Base-by-base conservation (phyloP, 2,329 filamentous ascomycete genomes). In the Sodiomyces alkalinus region DNA sequence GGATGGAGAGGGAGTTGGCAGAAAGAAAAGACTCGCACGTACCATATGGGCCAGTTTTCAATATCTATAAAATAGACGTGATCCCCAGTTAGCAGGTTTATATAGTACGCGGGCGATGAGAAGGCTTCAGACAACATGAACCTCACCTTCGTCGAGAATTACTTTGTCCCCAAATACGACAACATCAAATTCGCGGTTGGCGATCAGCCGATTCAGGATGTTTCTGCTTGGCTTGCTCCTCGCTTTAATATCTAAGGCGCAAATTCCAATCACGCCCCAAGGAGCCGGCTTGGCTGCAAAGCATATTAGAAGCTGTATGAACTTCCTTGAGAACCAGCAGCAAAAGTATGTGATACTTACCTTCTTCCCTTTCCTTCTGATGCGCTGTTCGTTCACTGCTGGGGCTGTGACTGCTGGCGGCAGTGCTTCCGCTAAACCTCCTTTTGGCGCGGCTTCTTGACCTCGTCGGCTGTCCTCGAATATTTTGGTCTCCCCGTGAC, bases 131-230 rank as follows among this genome's bases (percentile, higher is more conserved):
- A n/a, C n/a, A n/a, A n/a, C n/a, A 13, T 19, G 21, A 17, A 4
- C 47, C 62, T 41, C 41, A 71, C 69, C 68, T 68, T 98, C 90
- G 46, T 98, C 90, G 19, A 98, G 64, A 41, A 98, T 98, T 23
- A 94, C 87, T 56, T 98, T 98, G 59, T 98, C 90, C 26, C 90
- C 92, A 58, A 98, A 98, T 9, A 98, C 87, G 36, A 92, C 78
- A 15, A 96, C 86, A 44, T 98, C 87, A 45, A 98, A 96, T 42
- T 96, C 87, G 27, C 77, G 73, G 39, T 92, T 86, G 19, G 80
- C 74, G 39, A 94, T 87, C 13, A 98, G 64, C 28, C 86, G 74
- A 46, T 92, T 96, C 34, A 98, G 59, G 41, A 98, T 98, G 46
- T 93, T 96, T 40, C 92, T 71, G 47, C 87, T 94, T 2, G 90